Base-by-base conservation (phyloP, 768 basidiomycete species). In the Hygrocybe punicea region DNA sequence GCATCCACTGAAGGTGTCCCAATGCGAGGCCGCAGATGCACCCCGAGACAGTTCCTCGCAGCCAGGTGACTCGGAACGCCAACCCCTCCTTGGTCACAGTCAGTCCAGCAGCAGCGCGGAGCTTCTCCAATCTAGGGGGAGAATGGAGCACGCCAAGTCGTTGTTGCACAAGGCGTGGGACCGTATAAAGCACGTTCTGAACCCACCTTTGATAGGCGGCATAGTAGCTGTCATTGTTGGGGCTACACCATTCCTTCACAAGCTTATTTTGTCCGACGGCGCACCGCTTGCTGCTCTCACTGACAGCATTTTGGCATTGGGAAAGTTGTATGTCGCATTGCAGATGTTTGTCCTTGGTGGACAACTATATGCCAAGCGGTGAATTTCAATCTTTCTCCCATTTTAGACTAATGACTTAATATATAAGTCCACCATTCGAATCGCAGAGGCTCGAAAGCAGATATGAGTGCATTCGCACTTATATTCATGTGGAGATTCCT, bases 171-270 rank as follows among this genome's bases (percentile, higher is more conserved):
- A n/a, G n/a, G n/a, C n/a, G n/a, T n/a, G n/a, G n/a, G n/a, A n/a
- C n/a, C n/a, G n/a, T n/a, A n/a, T n/a, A n/a, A n/a, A n/a, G n/a
- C n/a, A n/a, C n/a, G 17, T 19, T 8, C 35, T 53, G 17, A 53
- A 53, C 39, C 52, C 52, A 25, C 52, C 52, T 16, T 17, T 53
- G 52, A 39, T 53, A 16, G 52, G 52, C n/a, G 52, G 52, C 21
- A 11, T 53, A 5, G 39, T 39, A 4, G 52, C 36, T 23, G 37
- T 53, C 39, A 42, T 53, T 14, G 8, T 53, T 33, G 52, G 52
- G 6, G 39, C 24, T 25, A 53, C 24, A 6, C 52, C 35, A 17
- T 42, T 53, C 39, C 35, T 42, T 23, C 36, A 44, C 19, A 53
- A 45, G 5, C 39, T 53, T 6, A n/a, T 53, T 19, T 33, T 53